These are phyloP conservation scores for Sicyos baderoa DNA, from an alignment of 306 rosid genomes.

Conservation along the genomic window DNA sequence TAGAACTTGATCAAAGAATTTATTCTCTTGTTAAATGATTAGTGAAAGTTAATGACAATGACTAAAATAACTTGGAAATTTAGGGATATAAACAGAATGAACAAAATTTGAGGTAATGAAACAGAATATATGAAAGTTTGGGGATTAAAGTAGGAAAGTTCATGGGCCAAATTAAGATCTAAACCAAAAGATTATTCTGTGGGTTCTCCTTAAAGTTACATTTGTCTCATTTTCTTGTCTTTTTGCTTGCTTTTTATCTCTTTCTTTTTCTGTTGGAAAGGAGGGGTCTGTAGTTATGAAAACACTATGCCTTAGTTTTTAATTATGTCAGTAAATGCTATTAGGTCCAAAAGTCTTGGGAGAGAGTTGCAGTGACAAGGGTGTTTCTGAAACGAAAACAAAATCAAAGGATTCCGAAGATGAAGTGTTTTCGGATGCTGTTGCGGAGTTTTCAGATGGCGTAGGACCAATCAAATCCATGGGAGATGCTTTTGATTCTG, in stretches of 20 bases:
- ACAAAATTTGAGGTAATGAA: background rate
- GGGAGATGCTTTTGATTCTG: slow-evolving; percentile 24
- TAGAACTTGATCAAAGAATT: too few species aligned
- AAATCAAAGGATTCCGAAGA: slow-evolving; percentile 39
- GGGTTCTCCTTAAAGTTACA: background rate
- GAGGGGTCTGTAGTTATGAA: slow-evolving; percentile 9
- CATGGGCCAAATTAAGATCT: background rate
- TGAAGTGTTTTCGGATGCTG: slow-evolving; percentile 67
- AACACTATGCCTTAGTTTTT: slow-evolving; percentile 10
- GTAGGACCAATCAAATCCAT: slow-evolving; percentile 18
- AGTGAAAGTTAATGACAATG: background rate
- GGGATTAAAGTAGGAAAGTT: slow-evolving; percentile 5
- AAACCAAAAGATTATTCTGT: background rate
- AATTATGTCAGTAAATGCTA: slow-evolving; percentile 22
- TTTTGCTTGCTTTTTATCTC: background rate
- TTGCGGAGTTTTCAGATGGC: slow-evolving; percentile 49
- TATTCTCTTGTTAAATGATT: slow-evolving; percentile 11
- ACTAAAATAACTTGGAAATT: background rate
- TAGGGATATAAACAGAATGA: background rate
- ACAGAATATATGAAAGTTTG: too few species aligned
- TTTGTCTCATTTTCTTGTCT: background rate
- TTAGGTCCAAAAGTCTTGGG: slow-evolving; percentile 35
- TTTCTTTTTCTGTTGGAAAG: slow-evolving; percentile 6
- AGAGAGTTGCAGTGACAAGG: slow-evolving; percentile 28
- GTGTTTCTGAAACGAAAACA: slow-evolving; percentile 24